phyloP scores from a whole-genome alignment of 352 stramenopile species.

The Phytophthora macrochlamydospora region DNA sequence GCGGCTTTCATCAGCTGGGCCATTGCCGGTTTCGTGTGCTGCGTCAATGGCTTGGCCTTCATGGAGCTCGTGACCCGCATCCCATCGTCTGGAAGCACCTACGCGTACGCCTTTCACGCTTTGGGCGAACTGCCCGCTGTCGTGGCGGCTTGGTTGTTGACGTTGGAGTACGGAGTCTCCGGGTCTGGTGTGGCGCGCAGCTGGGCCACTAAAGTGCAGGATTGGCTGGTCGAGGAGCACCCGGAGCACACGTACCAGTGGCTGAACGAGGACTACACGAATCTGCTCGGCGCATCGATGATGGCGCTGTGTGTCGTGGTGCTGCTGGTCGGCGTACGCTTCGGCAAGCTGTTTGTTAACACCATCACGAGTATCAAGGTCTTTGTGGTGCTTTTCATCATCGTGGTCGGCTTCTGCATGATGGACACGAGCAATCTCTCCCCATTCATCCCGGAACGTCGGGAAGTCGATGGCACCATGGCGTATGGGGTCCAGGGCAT shows the following conservation, averaged over 20 bases:
- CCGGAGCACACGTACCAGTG: slow-evolving; percentile 45
- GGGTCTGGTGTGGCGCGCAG: slow-evolving; percentile 90
- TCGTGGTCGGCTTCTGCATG: slow-evolving; percentile 84
- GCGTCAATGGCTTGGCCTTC: slow-evolving; percentile 85
- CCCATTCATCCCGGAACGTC: slow-evolving; percentile 76
- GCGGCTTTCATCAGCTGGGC: slow-evolving; percentile 82
- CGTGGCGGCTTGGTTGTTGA: slow-evolving; percentile 86
- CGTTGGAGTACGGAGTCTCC: slow-evolving; percentile 92
- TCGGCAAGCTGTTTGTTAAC: slow-evolving; percentile 91
- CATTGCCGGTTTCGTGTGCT: slow-evolving; percentile 81
- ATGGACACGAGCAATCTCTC: slow-evolving; percentile 84
- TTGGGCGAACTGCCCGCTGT: slow-evolving; percentile 93
- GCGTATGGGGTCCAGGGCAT: slow-evolving; percentile 62
- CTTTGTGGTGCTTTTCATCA: slow-evolving; percentile 92
- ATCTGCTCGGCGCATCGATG: slow-evolving; percentile 63
- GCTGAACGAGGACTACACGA: slow-evolving; percentile 70
- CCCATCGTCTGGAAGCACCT: slow-evolving; percentile 89
- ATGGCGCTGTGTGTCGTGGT: slow-evolving; percentile 73
- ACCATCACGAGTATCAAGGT: slow-evolving; percentile 87
- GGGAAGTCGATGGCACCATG: slow-evolving; percentile 26
- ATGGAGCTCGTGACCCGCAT: slow-evolving; percentile 90
- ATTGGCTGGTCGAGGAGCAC: slow-evolving; percentile 60
- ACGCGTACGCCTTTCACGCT: slow-evolving; percentile 92
- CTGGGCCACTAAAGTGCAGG: slow-evolving; percentile 92
- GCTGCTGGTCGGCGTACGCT: slow-evolving; percentile 81